Evolutionary conservation across 768 basidiomycete genomes (phyloP), one percentile per base, ranked within the genome.

Genomic region (Hygrocybe coccinea): DNA sequence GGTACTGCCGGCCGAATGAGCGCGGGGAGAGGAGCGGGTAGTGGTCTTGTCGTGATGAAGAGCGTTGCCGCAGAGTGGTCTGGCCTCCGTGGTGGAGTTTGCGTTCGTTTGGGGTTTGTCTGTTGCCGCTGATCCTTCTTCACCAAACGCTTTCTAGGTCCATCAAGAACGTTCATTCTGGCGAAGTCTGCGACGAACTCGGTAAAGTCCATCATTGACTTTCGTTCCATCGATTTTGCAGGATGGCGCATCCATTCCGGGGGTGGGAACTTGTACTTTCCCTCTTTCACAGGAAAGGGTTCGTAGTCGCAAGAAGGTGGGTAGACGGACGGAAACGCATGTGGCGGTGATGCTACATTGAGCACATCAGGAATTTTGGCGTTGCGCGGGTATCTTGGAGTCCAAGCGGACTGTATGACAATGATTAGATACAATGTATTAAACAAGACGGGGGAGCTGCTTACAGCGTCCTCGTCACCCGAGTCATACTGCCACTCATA

Each of bases 191-290:
- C 25, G 5, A 55, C 43, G 3, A 71, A 57, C 0, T 65, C 65
- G 15, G 69, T 61, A n/a, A 74, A 55, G 22, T 71, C 65, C 3
- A 70, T 53, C 1, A 47, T 22, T 0, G 55, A 1, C 0, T 45
- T 55, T 25, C 19, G 1, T 3, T 29, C 41, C 1, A 45, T 43
- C 5, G 24, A 35, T 1, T 48, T 45, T 2, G 68, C 51, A 12
- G 71, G 64, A 43, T 49, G 64, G 10, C 74, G 71, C 44, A 41
- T 37, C 75, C 75, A 76, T 5, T 51, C 11, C 8, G 72, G 69
- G 0, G 65, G n/a, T 8, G 71, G 60, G 44, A 74, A 71, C 9
- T 50, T 62, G 35, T 59, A 65, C 8, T 52, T 19, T 0, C 59
- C 54, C 17, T 51, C 25, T 22, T 51, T 49, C 8, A 8, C 51